Evolutionary conservation across 371 early-diverging fungal species (phyloP).

Genomic region (Mucor piriformis): DNA sequence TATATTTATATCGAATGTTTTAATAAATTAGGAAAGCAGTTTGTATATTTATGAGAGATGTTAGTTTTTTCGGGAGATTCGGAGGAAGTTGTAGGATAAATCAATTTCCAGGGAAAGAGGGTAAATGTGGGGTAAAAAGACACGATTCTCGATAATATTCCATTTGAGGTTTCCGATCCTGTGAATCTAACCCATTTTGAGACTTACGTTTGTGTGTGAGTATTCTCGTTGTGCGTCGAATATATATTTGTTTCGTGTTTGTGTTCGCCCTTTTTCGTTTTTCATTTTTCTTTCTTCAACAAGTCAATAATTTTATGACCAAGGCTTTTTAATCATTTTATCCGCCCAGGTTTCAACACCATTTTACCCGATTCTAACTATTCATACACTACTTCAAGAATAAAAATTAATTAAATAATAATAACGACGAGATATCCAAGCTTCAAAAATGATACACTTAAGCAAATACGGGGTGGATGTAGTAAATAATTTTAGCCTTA

Average conservation of each 20-base stretch:
- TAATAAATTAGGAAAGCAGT: too few species aligned
- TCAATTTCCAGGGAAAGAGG: background rate
- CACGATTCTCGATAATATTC: background rate
- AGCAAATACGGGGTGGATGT: conserved; percentile 42
- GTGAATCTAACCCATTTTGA: background rate
- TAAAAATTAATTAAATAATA: background rate
- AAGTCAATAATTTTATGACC: too few species aligned
- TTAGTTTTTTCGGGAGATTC: background rate
- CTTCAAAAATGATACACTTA: conserved; percentile 34
- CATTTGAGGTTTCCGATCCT: background rate
- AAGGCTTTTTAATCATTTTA: too few species aligned
- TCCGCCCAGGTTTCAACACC: too few species aligned
- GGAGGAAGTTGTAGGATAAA: background rate
- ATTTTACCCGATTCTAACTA: too few species aligned
- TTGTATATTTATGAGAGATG: too few species aligned
- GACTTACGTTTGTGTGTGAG: background rate
- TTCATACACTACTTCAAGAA: background rate
- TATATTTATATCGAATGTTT: too few species aligned
- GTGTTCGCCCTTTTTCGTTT: background rate
- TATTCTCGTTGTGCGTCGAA: background rate
- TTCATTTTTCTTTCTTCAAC: background rate
- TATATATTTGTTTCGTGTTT: background rate
- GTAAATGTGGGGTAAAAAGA: conserved; percentile 4
- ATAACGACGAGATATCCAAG: background rate
- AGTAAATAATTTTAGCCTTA: conserved; percentile 44